Base-by-base conservation (phyloP, 2,329 filamentous ascomycete genomes). In the Lasiodiplodia theobromae region DNA sequence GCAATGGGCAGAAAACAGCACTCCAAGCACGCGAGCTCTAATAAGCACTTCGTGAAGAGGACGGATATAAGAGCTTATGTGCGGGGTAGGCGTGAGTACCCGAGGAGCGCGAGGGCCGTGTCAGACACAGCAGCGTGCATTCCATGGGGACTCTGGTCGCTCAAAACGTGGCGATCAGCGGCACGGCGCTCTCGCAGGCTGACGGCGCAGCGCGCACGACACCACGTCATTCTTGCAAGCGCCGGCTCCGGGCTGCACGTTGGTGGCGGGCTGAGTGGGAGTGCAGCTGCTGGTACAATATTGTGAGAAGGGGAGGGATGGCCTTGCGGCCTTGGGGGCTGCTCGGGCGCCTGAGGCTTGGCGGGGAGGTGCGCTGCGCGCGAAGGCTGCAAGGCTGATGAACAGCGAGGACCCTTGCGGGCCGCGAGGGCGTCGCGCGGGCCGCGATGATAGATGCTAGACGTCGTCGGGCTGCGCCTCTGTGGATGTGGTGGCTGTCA, bases 111-210 rank as follows among this genome's bases (percentile, higher is more conserved):
- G 38, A 49, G 25, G n/a, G 25, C 40, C 25, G 49, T 4, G 58
- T 34, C 25, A 63, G 44, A 34, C 58, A 31, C 56, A n/a, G 25
- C 18, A 38, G 3, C 11, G 18, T 53, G 54, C 56, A 60, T 60
- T 49, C 25, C 21, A 47, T 25, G n/a, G 38, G 60, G 28, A 12
- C 28, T 34, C 40, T 52, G 44, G 47, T 64, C 31, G 47, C 60
- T 52, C 60, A 64, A 40, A 64, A 64, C 60, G 60, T 64, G 60
- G 60, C 47, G 60, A 64, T 64, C 60, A 28, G 28, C 60, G 21
- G 40, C n/a, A 28, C n/a, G 31, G 31, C 37, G 60, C 60, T 64
- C 47, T 47, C 38, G 47, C 47, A 37, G 44, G 60, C 60, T 64
- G 60, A 64, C 60, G 10, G 18, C 52, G 60, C 60, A 64, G 60